Evolutionary conservation across 129 eudicot species (phyloP).

Genomic region (Arctium minus): DNA sequence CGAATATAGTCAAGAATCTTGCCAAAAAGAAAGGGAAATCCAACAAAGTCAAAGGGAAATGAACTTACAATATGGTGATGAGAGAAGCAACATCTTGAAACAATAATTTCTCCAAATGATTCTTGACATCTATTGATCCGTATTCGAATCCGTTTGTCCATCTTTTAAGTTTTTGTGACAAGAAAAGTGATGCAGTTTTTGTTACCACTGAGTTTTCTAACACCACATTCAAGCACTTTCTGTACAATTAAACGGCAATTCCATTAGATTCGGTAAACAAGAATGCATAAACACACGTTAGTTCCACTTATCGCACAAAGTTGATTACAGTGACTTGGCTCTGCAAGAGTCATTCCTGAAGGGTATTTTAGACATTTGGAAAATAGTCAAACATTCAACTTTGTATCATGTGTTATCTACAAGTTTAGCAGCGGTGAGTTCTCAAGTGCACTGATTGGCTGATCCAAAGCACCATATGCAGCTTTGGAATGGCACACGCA

Average conservation of each 20-base stretch:
- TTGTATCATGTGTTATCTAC: conserved; percentile 40
- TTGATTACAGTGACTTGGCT: neutral
- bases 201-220: conserved; percentile 45
- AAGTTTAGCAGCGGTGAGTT: conserved; percentile 74
- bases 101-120: conserved; percentile 63
- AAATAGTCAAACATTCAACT: neutral
- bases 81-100: conserved; percentile 66
- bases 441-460: conserved; percentile 80
- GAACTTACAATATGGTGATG: conserved; percentile 51
- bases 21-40: neutral
- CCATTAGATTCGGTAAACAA: conserved; percentile 1
- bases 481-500: conserved; percentile 92
- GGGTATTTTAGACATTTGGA: conserved; percentile 15
- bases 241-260: conserved; percentile 34
- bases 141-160: conserved; percentile 69
- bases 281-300: neutral
- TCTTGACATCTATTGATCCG: conserved; percentile 81
- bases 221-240: conserved; percentile 90
- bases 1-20: conserved; percentile 15
- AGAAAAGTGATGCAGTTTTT: conserved; percentile 63
- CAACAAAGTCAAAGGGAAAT: neutral
- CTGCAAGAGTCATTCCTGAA: neutral
- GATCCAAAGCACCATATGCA: conserved; percentile 93
- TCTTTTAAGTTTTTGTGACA: conserved; percentile 66
- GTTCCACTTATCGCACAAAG: neutral